Evolutionary conservation across 345 rosid genomes (phyloP).

Genomic region (Melaleuca alternifolia): DNA sequence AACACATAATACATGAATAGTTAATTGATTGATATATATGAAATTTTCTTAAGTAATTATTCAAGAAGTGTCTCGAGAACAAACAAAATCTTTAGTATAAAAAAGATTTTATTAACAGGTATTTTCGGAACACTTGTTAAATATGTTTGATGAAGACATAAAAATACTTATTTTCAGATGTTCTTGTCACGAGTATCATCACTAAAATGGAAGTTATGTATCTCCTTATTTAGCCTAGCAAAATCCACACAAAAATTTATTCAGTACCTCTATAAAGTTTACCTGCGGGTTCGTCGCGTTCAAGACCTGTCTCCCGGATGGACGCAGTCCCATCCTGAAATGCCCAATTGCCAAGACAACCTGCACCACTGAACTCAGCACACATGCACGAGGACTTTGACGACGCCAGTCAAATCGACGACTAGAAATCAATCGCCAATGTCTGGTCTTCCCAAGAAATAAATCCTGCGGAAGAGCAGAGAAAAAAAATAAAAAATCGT

Average conservation of each 20-base stretch:
- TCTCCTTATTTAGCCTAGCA: not conserved
- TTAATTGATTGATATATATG: rapidly evolving
- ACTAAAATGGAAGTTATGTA: not conserved
- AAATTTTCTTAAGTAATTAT: not conserved
- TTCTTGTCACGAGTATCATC: not conserved
- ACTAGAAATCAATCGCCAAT: not conserved
- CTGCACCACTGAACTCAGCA: not conserved
- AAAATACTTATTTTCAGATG: not conserved
- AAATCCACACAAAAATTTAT: not conserved
- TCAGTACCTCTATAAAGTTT: not conserved
- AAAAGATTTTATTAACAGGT: not conserved
- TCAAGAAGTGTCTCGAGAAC: not conserved
- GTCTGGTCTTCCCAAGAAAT: not conserved
- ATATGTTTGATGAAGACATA: not conserved
- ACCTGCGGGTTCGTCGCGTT: not conserved
- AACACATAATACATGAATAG: not conserved
- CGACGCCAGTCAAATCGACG: not conserved
- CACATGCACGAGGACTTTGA: not conserved
- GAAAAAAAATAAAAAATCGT: not conserved
- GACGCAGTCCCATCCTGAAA: not conserved
- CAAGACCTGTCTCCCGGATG: not conserved
- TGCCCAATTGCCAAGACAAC: not conserved
- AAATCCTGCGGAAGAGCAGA: not conserved
- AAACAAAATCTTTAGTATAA: not conserved
- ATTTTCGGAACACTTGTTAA: not conserved